phyloP scores from a whole-genome alignment of 2,329 filamentous ascomycete species.

The Elsinoe australis region DNA sequence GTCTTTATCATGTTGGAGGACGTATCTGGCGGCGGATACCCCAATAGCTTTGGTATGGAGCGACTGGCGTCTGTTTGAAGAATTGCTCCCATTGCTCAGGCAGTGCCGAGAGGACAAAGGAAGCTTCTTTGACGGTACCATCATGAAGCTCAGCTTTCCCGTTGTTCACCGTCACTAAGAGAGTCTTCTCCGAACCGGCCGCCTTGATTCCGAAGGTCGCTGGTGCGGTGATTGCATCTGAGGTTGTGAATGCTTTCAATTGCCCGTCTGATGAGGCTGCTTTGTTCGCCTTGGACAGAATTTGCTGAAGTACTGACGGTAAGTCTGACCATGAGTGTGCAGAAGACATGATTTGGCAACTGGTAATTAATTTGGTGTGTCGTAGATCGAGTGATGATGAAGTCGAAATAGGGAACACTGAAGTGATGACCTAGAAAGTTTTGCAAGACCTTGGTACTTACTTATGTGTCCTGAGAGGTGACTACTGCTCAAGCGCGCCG shows the following conservation, averaged over 20 bases:
- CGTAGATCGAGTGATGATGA: too few relatives aligned
- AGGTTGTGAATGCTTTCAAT: conserved; percentile 27
- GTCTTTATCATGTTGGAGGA: neutral
- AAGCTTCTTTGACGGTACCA: conserved; percentile 23
- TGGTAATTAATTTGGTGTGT: neutral
- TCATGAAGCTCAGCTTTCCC: conserved; percentile 25
- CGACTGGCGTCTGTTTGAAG: conserved; percentile 37
- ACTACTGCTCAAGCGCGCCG: too few relatives aligned
- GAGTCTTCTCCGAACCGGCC: conserved; percentile 24
- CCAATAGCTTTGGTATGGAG: conserved; percentile 42
- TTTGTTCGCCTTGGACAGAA: conserved; percentile 26
- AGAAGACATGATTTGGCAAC: neutral
- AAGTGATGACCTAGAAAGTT: too few relatives aligned
- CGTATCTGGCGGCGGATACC: conserved; percentile 28
- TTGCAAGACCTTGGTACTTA: too few relatives aligned
- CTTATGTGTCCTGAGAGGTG: too few relatives aligned
- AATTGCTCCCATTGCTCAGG: conserved; percentile 42
- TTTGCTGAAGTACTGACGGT: conserved; percentile 23
- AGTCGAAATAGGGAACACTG: too few relatives aligned
- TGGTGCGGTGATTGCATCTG: conserved; percentile 26
- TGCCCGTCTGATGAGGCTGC: conserved; percentile 25
- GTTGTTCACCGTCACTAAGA: conserved; percentile 28
- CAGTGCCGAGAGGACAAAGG: conserved; percentile 36
- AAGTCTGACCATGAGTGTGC: conserved; percentile 28
- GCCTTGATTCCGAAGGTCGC: conserved; percentile 31